phyloP scores from a whole-genome alignment of 2,329 filamentous ascomycete species.

The Venturia aucupariae region DNA sequence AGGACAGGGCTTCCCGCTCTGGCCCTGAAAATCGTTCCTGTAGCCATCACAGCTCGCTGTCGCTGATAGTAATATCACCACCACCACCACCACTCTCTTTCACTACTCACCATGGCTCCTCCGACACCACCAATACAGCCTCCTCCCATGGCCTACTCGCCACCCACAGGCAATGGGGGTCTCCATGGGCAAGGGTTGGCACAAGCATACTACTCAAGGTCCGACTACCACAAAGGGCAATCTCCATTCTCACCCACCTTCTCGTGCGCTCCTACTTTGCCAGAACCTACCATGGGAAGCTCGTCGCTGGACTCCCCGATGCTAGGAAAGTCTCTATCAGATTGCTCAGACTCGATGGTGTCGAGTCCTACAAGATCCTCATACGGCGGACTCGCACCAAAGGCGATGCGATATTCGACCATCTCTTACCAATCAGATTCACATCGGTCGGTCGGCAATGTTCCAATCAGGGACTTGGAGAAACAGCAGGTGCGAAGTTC shows the following conservation, averaged over 20 bases:
- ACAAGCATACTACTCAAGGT: neutral
- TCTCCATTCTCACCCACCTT: neutral
- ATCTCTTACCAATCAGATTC: slow-evolving; percentile 2
- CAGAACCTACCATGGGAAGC: neutral
- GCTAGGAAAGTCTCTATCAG: slow-evolving; percentile 2
- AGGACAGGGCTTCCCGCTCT: neutral
- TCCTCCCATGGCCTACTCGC: slow-evolving; percentile 6
- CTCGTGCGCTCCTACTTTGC: neutral
- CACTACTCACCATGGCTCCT: neutral
- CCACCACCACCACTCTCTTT: neutral
- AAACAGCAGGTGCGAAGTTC: neutral
- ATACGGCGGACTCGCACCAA: neutral
- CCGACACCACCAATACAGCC: neutral
- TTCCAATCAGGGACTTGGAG: neutral
- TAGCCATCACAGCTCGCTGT: neutral
- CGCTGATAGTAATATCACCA: neutral
- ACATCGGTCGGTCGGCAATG: neutral
- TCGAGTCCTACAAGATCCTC: slow-evolving; percentile 8
- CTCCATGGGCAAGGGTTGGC: neutral
- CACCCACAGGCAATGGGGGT: neutral
- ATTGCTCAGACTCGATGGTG: neutral
- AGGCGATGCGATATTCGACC: neutral
- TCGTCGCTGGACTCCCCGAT: neutral
- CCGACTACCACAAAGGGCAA: neutral
- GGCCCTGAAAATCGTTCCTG: neutral